These are phyloP conservation scores for Arthrobotrys sphaeroides DNA, from an alignment of 2,329 filamentous ascomycete genomes.

Conservation along the genomic window DNA sequence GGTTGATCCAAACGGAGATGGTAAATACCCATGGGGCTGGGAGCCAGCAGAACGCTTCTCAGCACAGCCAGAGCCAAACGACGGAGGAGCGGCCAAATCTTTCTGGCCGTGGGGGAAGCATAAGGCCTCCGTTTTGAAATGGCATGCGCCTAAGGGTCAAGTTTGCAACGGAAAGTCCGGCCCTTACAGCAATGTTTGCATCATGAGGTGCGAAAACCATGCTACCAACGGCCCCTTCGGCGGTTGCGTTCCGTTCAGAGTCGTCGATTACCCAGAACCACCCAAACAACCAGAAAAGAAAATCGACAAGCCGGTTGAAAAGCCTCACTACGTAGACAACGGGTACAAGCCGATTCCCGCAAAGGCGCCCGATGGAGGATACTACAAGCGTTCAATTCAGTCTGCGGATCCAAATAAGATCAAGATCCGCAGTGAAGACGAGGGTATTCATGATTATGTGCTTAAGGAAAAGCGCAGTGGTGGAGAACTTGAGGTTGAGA, in stretches of 20 bases:
- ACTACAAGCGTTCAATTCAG: neutral
- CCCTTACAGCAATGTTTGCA: neutral
- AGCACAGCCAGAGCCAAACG: neutral
- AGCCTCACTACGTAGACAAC: neutral
- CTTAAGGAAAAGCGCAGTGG: neutral
- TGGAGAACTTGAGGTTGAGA: neutral
- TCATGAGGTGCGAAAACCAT: conserved; percentile 20
- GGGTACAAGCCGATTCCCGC: neutral
- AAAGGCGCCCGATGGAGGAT: neutral
- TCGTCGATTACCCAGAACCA: neutral
- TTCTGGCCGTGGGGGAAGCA: conserved; percentile 1
- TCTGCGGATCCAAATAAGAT: neutral
- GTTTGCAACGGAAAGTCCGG: neutral
- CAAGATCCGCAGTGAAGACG: neutral
- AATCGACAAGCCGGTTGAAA: neutral
- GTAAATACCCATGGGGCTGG: conserved; percentile 10
- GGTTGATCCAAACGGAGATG: conserved; percentile 3
- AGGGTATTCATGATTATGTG: neutral
- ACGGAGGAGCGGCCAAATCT: neutral
- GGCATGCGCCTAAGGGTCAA: neutral
- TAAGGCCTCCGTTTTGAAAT: neutral
- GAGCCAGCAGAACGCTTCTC: neutral
- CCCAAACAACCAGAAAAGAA: neutral
- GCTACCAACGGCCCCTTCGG: conserved; percentile 17
- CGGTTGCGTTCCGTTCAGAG: conserved; percentile 13